phyloP scores from a whole-genome alignment of 2,329 filamentous ascomycete species.

The Magnaporthales sp. region DNA sequence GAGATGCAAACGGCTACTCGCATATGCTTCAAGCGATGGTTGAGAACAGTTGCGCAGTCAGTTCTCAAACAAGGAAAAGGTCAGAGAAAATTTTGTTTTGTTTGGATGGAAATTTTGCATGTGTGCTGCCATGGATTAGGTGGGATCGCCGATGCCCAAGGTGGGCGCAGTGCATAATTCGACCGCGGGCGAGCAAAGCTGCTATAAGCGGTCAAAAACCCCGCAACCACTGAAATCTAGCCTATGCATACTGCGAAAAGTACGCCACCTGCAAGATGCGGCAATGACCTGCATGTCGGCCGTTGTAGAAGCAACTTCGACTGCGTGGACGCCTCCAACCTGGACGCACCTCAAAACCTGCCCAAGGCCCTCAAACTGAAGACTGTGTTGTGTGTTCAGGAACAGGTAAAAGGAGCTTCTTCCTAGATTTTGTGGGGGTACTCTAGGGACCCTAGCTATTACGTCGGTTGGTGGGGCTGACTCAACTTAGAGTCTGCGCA shows the following conservation, averaged over 20 bases:
- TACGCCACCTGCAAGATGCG: background rate
- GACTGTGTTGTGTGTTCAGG: background rate
- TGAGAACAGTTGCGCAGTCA: background rate
- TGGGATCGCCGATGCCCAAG: slow-evolving; percentile 1
- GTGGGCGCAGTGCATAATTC: background rate
- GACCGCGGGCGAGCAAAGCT: background rate
- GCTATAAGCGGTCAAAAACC: slow-evolving; percentile 5
- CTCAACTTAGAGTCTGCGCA: too few relatives aligned
- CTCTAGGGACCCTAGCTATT: background rate
- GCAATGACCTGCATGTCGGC: background rate
- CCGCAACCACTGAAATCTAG: slow-evolving; percentile 13
- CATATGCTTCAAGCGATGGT: background rate
- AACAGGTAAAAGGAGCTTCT: background rate
- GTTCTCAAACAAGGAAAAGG: background rate
- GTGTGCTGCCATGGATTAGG: background rate
- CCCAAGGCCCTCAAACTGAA: background rate
- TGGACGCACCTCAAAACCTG: too few relatives aligned
- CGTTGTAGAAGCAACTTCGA: background rate
- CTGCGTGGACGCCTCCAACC: too few relatives aligned
- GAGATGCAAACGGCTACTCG: background rate
- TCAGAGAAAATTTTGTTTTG: background rate
- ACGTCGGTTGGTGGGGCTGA: background rate
- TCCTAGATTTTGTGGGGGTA: background rate
- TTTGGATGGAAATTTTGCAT: slow-evolving; percentile 1
- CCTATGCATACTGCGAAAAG: background rate